Evolutionary conservation across 768 basidiomycete species (phyloP).

Genomic region (Lyophyllum shimeji): DNA sequence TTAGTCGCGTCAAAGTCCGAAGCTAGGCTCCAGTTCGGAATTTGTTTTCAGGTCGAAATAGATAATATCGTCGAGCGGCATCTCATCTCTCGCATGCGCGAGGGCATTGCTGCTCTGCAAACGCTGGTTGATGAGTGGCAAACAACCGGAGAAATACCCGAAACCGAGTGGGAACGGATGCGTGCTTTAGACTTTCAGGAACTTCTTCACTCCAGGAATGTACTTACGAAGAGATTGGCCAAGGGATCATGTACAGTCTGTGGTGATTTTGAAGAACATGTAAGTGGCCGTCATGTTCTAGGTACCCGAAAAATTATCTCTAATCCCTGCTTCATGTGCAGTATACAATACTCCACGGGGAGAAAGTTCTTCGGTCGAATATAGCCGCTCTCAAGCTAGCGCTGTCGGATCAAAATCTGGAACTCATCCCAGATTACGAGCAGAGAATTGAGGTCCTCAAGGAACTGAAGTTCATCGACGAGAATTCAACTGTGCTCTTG

Average conservation of each 20-base stretch:
- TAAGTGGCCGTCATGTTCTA: slow-evolving; percentile 35
- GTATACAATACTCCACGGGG: slow-evolving; percentile 77
- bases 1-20: slow-evolving; percentile 19
- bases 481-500: slow-evolving; percentile 91
- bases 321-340: slow-evolving; percentile 29
- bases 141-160: slow-evolving; percentile 47
- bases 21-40: not conserved
- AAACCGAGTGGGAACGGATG: slow-evolving; percentile 84
- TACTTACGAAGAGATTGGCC: slow-evolving; percentile 41
- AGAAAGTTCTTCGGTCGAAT: slow-evolving; percentile 70
- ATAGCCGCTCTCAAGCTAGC: slow-evolving; percentile 79
- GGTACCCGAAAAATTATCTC: not conserved
- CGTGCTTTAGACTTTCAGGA: slow-evolving; percentile 93
- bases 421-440: slow-evolving; percentile 96
- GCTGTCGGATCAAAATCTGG: slow-evolving; percentile 95
- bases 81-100: slow-evolving; percentile 60
- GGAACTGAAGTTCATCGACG: slow-evolving; percentile 91
- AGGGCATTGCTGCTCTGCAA: slow-evolving; percentile 51
- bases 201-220: slow-evolving; percentile 57
- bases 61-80: slow-evolving; percentile 67
- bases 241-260: slow-evolving; percentile 57
- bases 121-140: slow-evolving; percentile 58
- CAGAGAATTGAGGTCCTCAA: slow-evolving; percentile 89
- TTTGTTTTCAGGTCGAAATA: slow-evolving; percentile 57
- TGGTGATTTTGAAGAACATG: slow-evolving; percentile 72